Percentiles rank a stretch among this genome's conserved stretches.
Conservation (phyloP, 192 early-diverging fungal species). For the Coemansia sp. region DNA sequence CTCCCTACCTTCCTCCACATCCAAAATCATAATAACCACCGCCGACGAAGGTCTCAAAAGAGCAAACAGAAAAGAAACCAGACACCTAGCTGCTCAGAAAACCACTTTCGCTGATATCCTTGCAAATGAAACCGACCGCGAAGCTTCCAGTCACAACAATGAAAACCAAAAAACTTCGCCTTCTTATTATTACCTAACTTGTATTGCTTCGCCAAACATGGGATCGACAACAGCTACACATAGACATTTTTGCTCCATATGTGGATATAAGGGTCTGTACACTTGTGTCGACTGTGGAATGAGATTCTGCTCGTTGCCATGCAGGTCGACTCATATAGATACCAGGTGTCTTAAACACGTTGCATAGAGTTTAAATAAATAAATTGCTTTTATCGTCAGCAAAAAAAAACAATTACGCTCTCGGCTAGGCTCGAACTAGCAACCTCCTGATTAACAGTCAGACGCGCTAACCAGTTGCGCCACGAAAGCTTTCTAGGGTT, state of each 20-base stretch:
- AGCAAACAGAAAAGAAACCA: constrained; percentile 36
- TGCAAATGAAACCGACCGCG: background rate
- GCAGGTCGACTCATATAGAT: constrained; percentile 60
- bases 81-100: constrained; percentile 17
- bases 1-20: background rate
- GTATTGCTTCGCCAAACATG: constrained; percentile 34
- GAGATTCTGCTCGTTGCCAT: constrained; percentile 64
- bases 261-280: constrained; percentile 63
- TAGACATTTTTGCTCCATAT: constrained; percentile 66
- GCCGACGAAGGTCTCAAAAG: constrained; percentile 29
- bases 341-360: constrained; percentile 60
- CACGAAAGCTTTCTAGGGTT: constrained; percentile 1
- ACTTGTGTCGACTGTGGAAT: constrained; percentile 65
- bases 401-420: constrained; percentile 4
- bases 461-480: constrained; percentile 9
- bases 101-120: constrained; percentile 32
- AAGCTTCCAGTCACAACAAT: too few relatives aligned
- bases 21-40: constrained; percentile 18
- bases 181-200: constrained; percentile 16
- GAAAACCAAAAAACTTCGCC: background rate
- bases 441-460: constrained; percentile 17
- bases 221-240: constrained; percentile 39
- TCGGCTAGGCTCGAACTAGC: constrained; percentile 13
- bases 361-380: constrained; percentile 1
- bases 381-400: background rate